Conservation (phyloP, 2,329 filamentous ascomycete genomes). For the Cercospora zeae-maydis region DNA sequence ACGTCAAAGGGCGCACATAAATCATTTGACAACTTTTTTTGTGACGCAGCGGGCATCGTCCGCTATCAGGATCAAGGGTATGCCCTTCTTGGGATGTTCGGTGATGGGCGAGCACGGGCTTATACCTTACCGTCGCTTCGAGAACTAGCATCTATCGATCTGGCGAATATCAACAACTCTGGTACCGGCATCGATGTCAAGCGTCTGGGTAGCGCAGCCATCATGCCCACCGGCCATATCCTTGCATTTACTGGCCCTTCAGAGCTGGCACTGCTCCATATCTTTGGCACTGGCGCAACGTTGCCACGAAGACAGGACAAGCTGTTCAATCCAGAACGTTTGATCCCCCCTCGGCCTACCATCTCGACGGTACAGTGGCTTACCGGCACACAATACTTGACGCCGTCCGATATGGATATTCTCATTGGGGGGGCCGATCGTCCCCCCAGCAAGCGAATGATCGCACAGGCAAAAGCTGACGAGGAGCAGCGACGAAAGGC, state of each 20-base stretch:
- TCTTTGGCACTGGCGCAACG: constrained; percentile 72
- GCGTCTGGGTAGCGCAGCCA: constrained; percentile 64
- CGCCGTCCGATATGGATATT: constrained; percentile 80
- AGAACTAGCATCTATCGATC: constrained; percentile 67
- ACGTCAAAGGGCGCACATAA: constrained; percentile 87
- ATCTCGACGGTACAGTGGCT: constrained; percentile 98
- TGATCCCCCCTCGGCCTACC: constrained; percentile 76
- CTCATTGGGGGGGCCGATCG: constrained; percentile 85
- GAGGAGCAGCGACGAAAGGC: constrained; percentile 54
- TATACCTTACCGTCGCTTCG: constrained; percentile 85
- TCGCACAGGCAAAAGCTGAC: constrained; percentile 73
- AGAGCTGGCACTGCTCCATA: constrained; percentile 76
- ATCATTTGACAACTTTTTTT: constrained; percentile 77
- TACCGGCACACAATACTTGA: constrained; percentile 86
- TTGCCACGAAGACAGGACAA: constrained; percentile 61
- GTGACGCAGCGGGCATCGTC: constrained; percentile 74
- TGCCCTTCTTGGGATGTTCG: constrained; percentile 79
- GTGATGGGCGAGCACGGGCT: constrained; percentile 72
- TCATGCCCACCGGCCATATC: constrained; percentile 76
- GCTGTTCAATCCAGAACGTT: constrained; percentile 71
- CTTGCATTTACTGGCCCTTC: constrained; percentile 86
- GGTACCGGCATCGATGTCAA: constrained; percentile 60
- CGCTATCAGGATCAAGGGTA: constrained; percentile 68
- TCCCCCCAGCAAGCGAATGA: constrained; percentile 82
- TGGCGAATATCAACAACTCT: constrained; percentile 52